Base-by-base conservation (phyloP, 2,329 filamentous ascomycete genomes). In the Cladosporium velox region DNA sequence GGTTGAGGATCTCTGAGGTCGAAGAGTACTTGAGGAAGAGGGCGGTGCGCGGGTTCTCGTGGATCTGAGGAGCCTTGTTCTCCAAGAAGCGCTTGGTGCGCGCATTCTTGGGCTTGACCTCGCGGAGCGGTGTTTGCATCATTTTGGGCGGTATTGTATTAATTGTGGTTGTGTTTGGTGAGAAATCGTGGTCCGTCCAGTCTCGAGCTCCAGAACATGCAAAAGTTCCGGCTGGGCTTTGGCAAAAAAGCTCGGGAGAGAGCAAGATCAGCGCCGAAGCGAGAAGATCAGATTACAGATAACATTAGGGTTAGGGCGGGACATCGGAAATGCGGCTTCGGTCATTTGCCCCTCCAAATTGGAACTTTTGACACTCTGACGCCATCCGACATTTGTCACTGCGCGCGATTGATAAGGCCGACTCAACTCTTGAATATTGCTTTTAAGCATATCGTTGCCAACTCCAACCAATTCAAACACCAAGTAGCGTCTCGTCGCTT, bases 41-140 rank as follows among this genome's bases (percentile, higher is more conserved):
- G 67, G 91, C 91, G 35, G 87, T 91, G 81, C 97, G 97, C 68
- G 93, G 88, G 80, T 96, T 95, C 82, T 99, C 95, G 79, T 91
- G 82, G 72, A 88, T 83, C 79, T 97, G 96, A 66, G 95, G 92
- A 75, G 92, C 93, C 75, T 91, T 91, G 81, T 96, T 94, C 78
- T 96, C 95, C 77, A 98, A 89, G 70, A 92, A 93, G 73, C 95
- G 90, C 85, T 97, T 97, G 66, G 93, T 95, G 84, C 95, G 93
- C 73, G 94, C 93, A 80, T 89, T 91, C 74, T 89, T 88, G 67
- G 90, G 77, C 66, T 79, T 77, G 68, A 77, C 73, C 65, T 77
- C 74, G 92, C 90, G 86, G 93, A 97, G 70, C 1, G 74, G 73
- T 34, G 55, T 52, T 34, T 55, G 51, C 18, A 76, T 70, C 71